Conservation (phyloP, 2,329 filamentous ascomycete species). For the Gnomoniopsis sp. region DNA sequence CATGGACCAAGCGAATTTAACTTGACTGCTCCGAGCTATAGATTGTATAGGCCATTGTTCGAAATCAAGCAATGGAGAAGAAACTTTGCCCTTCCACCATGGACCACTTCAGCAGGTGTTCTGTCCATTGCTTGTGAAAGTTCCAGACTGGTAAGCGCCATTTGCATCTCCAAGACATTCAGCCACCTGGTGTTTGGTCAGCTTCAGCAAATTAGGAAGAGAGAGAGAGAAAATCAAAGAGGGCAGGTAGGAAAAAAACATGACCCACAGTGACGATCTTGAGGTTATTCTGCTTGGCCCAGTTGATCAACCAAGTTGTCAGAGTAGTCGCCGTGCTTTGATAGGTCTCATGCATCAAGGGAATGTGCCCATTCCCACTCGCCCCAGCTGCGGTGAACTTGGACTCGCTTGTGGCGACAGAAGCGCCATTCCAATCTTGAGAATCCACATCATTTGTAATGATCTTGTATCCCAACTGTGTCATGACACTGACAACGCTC, state of each 20-base stretch:
- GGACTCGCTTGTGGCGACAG: slow-evolving; percentile 48
- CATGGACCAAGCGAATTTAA: too few species aligned
- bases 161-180: slow-evolving; percentile 39
- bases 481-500: slow-evolving; percentile 38
- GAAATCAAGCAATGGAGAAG: too few species aligned
- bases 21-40: too few species aligned
- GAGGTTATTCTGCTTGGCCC: slow-evolving; percentile 45
- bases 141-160: slow-evolving; percentile 38
- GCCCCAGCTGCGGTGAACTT: slow-evolving; percentile 45
- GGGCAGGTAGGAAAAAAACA: slow-evolving; percentile 21
- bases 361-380: slow-evolving; percentile 47
- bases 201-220: too few species aligned
- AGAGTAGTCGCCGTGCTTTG: slow-evolving; percentile 44
- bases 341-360: slow-evolving; percentile 56
- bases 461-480: slow-evolving; percentile 53
- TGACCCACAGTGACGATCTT: slow-evolving; percentile 48
- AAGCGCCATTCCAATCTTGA: slow-evolving; percentile 56
- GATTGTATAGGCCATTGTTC: too few species aligned
- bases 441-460: slow-evolving; percentile 60
- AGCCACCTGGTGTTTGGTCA: slow-evolving; percentile 26
- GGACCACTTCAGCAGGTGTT: slow-evolving; percentile 21
- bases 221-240: not conserved
- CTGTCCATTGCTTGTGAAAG: slow-evolving; percentile 33
- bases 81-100: too few species aligned
- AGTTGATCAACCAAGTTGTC: slow-evolving; percentile 48